These are phyloP conservation scores for Dalbergia oliveri DNA, from an alignment of 306 rosid species.

Conservation along the genomic window DNA sequence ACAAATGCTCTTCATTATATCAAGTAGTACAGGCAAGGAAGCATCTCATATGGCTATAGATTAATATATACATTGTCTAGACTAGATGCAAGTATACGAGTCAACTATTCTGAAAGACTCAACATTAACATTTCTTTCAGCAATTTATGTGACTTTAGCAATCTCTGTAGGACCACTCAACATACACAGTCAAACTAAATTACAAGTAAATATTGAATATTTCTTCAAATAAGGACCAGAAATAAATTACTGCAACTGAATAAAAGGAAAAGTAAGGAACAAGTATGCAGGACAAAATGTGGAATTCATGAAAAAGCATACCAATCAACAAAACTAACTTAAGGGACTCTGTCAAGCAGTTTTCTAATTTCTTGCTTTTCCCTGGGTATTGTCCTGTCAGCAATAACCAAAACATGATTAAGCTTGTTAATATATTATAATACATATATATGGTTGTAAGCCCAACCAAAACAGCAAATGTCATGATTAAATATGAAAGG, in stretches of 20 bases:
- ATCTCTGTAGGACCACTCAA: slow-evolving; percentile 13
- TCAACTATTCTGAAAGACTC: slow-evolving; percentile 13
- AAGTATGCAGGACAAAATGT: slow-evolving; percentile 20
- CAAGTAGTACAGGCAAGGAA: background rate
- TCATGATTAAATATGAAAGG: slow-evolving; percentile 26
- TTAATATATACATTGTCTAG: slow-evolving; percentile 11
- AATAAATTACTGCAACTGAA: slow-evolving; percentile 36
- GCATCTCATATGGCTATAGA: slow-evolving; percentile 23
- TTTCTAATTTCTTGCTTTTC: slow-evolving; percentile 71
- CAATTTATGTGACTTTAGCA: slow-evolving; percentile 11
- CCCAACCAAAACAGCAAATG: slow-evolving; percentile 23
- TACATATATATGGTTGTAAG: background rate
- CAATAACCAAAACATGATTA: slow-evolving; percentile 37
- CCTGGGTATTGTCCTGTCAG: slow-evolving; percentile 75
- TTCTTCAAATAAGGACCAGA: slow-evolving; percentile 29
- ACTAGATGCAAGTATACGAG: background rate
- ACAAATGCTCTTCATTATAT: slow-evolving; percentile 2
- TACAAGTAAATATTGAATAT: slow-evolving; percentile 1
- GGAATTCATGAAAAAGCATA: slow-evolving; percentile 47
- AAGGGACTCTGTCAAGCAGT: slow-evolving; percentile 76
- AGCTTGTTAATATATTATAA: slow-evolving; percentile 17
- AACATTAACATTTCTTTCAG: slow-evolving; percentile 10
- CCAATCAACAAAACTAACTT: slow-evolving; percentile 93
- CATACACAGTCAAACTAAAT: slow-evolving; percentile 12
- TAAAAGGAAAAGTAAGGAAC: slow-evolving; percentile 28